Evolutionary conservation across 306 rosid species (phyloP).

Genomic region (Dryas drummondii): DNA sequence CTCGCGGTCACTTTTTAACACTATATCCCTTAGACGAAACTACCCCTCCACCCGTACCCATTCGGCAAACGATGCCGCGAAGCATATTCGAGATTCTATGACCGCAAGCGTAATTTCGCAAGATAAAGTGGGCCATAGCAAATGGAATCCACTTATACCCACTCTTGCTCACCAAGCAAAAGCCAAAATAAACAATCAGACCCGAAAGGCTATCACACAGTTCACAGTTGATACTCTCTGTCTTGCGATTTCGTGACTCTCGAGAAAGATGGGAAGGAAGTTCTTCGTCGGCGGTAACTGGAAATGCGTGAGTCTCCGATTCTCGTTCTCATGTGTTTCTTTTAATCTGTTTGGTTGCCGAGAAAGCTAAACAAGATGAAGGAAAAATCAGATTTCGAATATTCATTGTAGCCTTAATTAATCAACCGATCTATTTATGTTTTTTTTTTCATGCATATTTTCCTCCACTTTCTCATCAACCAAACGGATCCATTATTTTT

Average conservation of each 20-base stretch:
- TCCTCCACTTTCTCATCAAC: not conserved
- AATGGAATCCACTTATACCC: not conserved
- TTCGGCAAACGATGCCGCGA: not conserved
- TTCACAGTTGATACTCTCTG: not conserved
- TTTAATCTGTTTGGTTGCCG: slow-evolving; percentile 2
- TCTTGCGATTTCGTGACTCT: slow-evolving; percentile 10
- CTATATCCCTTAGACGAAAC: not conserved
- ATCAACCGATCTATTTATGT: not conserved
- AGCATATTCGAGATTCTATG: slow-evolving; percentile 9
- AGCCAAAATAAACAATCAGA: not conserved
- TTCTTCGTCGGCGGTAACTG: slow-evolving; percentile 61
- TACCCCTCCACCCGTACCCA: not conserved
- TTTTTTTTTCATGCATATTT: not conserved
- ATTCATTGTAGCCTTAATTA: not conserved
- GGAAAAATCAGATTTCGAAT: not conserved
- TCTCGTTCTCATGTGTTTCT: not conserved
- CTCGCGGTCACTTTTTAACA: not conserved
- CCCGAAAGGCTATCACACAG: not conserved
- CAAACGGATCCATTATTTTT: not conserved
- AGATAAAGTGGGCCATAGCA: not conserved
- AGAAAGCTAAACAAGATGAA: not conserved
- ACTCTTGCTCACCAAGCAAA: slow-evolving; percentile 1
- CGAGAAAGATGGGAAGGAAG: slow-evolving; percentile 44
- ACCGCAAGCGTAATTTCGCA: not conserved
- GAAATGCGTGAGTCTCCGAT: slow-evolving; percentile 51